These are phyloP conservation scores for Nemania bipapillata DNA, from an alignment of 2,329 filamentous ascomycete species.

Conservation along the genomic window DNA sequence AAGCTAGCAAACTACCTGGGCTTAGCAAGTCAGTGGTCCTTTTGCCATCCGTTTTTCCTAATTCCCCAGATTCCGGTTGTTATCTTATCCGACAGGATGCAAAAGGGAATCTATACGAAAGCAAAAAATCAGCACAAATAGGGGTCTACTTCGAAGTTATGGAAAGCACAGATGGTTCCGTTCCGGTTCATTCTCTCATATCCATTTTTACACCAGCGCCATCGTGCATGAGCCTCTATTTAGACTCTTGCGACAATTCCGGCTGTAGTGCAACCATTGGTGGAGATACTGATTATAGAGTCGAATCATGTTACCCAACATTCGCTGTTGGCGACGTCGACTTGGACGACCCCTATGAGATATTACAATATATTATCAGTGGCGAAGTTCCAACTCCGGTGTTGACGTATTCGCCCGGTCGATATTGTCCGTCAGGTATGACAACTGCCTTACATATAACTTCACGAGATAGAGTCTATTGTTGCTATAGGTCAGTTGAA, in stretches of 20 bases:
- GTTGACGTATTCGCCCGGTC: conserved; percentile 1
- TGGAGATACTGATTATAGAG: not conserved
- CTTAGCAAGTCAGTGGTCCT: too few relatives aligned
- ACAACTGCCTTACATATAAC: not conserved
- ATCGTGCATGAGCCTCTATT: not conserved
- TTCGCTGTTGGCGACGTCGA: not conserved
- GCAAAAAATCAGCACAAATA: too few relatives aligned
- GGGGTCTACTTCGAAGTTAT: not conserved
- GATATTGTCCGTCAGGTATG: not conserved
- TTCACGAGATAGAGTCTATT: not conserved
- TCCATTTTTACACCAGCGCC: not conserved
- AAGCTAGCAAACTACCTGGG: too few relatives aligned
- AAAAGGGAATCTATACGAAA: too few relatives aligned
- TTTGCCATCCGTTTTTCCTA: too few relatives aligned
- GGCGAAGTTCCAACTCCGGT: not conserved
- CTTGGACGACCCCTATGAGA: not conserved
- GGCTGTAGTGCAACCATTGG: not conserved
- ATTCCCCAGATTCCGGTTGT: too few relatives aligned
- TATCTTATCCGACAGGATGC: too few relatives aligned
- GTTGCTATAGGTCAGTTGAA: not conserved
- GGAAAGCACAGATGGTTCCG: not conserved
- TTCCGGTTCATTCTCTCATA: not conserved
- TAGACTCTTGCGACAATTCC: not conserved
- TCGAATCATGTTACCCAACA: not conserved
- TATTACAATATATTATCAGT: not conserved